Percentiles rank a stretch among this genome's conserved stretches.
phyloP scores from a whole-genome alignment of 225 moss, liverwort and hornwort species.

The Rhytidiadelphus loreus region DNA sequence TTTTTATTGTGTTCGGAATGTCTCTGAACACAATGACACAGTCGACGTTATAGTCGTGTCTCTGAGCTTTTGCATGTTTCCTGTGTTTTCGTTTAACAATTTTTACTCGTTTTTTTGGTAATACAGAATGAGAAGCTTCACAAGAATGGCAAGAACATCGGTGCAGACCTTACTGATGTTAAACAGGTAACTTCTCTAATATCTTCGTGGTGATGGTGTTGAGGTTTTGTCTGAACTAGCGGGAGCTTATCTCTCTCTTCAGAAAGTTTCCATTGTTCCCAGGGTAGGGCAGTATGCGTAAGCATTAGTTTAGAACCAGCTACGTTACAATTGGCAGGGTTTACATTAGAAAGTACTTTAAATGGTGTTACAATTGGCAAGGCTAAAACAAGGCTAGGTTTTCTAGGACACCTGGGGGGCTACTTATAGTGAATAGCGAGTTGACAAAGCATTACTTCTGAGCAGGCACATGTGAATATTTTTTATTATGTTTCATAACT shows the following conservation, averaged over 20 bases:
- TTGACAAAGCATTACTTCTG: background rate
- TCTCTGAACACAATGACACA: background rate
- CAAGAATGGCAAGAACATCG: constrained; percentile 20
- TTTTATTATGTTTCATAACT: background rate
- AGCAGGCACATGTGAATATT: background rate
- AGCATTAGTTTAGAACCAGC: background rate
- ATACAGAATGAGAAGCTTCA: constrained; percentile 31
- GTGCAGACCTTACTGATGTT: constrained; percentile 26
- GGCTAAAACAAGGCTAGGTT: background rate
- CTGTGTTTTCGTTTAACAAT: background rate
- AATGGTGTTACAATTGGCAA: background rate
- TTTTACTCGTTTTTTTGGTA: background rate
- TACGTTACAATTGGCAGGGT: background rate
- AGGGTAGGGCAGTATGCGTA: background rate
- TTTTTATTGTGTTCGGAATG: background rate
- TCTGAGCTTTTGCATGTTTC: background rate
- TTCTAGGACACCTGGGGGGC: background rate
- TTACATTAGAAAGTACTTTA: no score
- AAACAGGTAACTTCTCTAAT: constrained; percentile 14
- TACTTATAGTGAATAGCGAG: background rate
- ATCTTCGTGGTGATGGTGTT: background rate
- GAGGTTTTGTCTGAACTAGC: background rate
- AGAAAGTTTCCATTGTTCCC: background rate
- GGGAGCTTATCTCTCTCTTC: background rate
- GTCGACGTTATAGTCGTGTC: background rate